A percentile compares a stretch with the other conserved stretches of the same genome.
phyloP scores from a whole-genome alignment of 495 filamentous ascomycete species.

The Platismatia glauca region DNA sequence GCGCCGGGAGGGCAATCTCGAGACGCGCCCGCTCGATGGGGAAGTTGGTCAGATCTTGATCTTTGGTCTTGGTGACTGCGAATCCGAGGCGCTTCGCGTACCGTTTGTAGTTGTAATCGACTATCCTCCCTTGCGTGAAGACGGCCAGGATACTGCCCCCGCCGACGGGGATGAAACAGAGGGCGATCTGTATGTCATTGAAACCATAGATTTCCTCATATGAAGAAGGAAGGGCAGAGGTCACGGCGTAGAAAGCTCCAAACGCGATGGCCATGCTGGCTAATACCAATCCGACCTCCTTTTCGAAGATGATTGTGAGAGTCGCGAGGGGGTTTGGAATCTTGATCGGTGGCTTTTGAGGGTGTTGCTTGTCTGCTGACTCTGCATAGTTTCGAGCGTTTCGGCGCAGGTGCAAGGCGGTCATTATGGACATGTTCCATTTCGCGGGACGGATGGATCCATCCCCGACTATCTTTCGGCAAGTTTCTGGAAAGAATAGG shows the following conservation, averaged over 20 bases:
- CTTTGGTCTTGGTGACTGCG: constrained; percentile 35
- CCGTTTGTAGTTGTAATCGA: constrained; percentile 44
- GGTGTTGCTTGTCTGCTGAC: background rate
- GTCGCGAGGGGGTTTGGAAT: constrained; percentile 21
- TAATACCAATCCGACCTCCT: constrained; percentile 39
- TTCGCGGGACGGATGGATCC: constrained; percentile 33
- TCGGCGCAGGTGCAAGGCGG: constrained; percentile 27
- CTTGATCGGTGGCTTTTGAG: background rate
- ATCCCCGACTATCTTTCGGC: constrained; percentile 41
- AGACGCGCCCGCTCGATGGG: constrained; percentile 47
- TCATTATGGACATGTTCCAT: constrained; percentile 32
- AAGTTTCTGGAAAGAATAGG: constrained; percentile 36
- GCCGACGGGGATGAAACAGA: constrained; percentile 7
- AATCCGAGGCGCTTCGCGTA: constrained; percentile 36
- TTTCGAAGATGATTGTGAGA: constrained; percentile 33
- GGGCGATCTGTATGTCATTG: constrained; percentile 35
- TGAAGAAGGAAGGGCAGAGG: constrained; percentile 34
- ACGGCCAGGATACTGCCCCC: background rate
- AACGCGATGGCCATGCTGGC: constrained; percentile 34
- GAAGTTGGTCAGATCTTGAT: constrained; percentile 40
- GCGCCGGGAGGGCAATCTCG: constrained; percentile 30
- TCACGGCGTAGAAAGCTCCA: constrained; percentile 35
- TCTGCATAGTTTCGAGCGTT: constrained; percentile 23
- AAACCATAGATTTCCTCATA: constrained; percentile 45
- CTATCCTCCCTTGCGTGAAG: constrained; percentile 22